Evolutionary conservation across 768 basidiomycete species (phyloP), one percentile per base, ranked within the genome.

Genomic region (Podaxis sp.): DNA sequence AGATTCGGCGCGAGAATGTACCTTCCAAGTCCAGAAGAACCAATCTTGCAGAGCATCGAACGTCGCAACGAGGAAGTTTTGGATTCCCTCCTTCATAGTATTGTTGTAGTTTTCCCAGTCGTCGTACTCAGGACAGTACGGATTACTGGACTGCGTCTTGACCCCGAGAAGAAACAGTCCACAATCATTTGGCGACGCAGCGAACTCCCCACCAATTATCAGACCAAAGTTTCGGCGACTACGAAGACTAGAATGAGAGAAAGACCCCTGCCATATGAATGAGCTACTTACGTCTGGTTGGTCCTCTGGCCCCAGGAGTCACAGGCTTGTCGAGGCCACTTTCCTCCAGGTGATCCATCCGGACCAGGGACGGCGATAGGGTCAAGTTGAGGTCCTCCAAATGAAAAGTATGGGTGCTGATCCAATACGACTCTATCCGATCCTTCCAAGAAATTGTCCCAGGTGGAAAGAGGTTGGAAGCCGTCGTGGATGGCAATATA

Each of bases 191-290:
- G 77, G 79, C 9, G 84, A 87, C 1, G 79, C 79, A 55, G 88
- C 84, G 72, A 88, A 93, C 72, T 95, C 93, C 46, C 91, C 93
- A 0, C 85, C 85, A 25, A 88, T 68, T 13, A 85, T 85, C 42
- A 93, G 72, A 9, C 93, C 93, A 66, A 92, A 91, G 36, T 64
- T 62, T 51, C 65, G 61, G 65, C 77, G 69, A 63, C 79, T 82
- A 64, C 50, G 50, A 28, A 50, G 35, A 23, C 50, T 55, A 36
- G 61, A 44, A 65, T 58, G 37, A 61, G 47, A 27, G 25, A 44
- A 25, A 62, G 35, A 62, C 55, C 55, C 57, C 80, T 77, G 14
- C 73, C 77, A 72, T 74, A 40, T 62, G 51, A n/a, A 11, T 9
- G 16, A 28, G 2, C 7, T 25, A 35, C 79, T 59, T 65, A 77